Evolutionary conservation across 441 rosid genomes (phyloP).

Genomic region (Brassica balearica): DNA sequence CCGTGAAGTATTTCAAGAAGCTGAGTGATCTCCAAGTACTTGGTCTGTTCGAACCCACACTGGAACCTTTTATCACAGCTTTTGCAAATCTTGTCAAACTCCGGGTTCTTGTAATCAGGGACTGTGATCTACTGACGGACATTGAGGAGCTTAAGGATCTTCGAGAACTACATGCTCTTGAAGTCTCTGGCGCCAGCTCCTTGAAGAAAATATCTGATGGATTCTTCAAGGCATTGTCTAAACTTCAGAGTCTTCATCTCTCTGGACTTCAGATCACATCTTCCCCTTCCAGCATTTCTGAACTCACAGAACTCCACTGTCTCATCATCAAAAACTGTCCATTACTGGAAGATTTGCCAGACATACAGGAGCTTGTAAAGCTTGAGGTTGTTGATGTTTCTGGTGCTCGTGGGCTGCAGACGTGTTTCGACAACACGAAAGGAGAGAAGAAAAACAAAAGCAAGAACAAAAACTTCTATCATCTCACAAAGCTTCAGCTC

Average conservation of each 20-base stretch:
- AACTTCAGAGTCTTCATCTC: conserved; percentile 60
- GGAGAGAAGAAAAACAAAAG: conserved; percentile 36
- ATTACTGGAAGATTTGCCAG: conserved; percentile 47
- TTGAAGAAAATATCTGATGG: conserved; percentile 40
- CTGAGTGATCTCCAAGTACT: conserved; percentile 49
- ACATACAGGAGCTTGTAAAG: conserved; percentile 30
- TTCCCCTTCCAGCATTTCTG: conserved; percentile 48
- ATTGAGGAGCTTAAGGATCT: conserved; percentile 41
- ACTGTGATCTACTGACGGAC: conserved; percentile 47
- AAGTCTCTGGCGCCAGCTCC: conserved; percentile 58
- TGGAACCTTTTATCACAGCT: conserved; percentile 34
- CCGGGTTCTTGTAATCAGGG: conserved; percentile 58
- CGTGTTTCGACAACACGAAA: conserved; percentile 33
- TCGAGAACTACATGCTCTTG: conserved; percentile 47
- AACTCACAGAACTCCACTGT: conserved; percentile 49
- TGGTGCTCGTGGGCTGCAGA: conserved; percentile 45
- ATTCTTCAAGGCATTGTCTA: conserved; percentile 41
- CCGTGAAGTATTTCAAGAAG: conserved; percentile 34
- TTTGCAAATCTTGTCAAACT: conserved; percentile 29
- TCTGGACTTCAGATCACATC: conserved; percentile 45
- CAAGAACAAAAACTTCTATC: conserved; percentile 43
- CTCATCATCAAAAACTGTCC: conserved; percentile 60
- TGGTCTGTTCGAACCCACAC: conserved; percentile 52
- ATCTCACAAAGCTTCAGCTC: conserved; percentile 35
- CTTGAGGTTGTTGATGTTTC: conserved; percentile 69